Evolutionary conservation across 164 flowering plant genomes (phyloP).

Genomic region (Sextonia rubra): DNA sequence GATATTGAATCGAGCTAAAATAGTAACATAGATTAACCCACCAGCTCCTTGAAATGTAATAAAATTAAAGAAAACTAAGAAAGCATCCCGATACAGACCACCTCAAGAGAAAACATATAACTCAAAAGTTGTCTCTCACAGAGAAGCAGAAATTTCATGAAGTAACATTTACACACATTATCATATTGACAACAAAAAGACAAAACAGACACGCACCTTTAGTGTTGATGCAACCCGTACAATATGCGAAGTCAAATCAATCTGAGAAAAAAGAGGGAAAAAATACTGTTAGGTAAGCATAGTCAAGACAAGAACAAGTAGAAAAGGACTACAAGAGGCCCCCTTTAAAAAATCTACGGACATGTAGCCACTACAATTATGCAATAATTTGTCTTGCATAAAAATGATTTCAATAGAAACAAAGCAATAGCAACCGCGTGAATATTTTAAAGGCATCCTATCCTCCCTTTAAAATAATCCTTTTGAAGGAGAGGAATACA

Average conservation of each 20-base stretch:
- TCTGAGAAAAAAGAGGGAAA: constrained; percentile 36
- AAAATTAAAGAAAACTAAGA: not conserved
- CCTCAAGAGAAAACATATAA: not conserved
- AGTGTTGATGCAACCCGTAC: constrained; percentile 53
- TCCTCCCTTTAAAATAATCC: too few species aligned
- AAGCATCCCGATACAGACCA: not conserved
- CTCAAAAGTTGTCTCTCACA: not conserved
- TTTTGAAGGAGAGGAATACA: too few species aligned
- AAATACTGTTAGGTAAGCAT: too few species aligned
- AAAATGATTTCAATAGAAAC: too few species aligned
- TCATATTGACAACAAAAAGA: not conserved
- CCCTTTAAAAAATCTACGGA: too few species aligned
- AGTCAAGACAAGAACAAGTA: not conserved
- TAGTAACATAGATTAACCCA: too few species aligned
- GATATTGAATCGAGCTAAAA: too few species aligned
- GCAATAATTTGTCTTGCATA: too few species aligned
- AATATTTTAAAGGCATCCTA: too few species aligned
- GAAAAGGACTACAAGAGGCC: not conserved
- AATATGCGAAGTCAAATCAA: constrained; percentile 78
- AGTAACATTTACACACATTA: not conserved
- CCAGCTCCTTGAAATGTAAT: too few species aligned
- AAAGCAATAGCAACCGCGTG: too few species aligned
- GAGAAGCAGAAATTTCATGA: not conserved
- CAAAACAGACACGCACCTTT: constrained; percentile 42
- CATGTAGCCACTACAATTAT: too few species aligned